Evolutionary conservation across 2,329 filamentous ascomycete genomes (phyloP).

Genomic region (Conoideocrella luteorostrata): DNA sequence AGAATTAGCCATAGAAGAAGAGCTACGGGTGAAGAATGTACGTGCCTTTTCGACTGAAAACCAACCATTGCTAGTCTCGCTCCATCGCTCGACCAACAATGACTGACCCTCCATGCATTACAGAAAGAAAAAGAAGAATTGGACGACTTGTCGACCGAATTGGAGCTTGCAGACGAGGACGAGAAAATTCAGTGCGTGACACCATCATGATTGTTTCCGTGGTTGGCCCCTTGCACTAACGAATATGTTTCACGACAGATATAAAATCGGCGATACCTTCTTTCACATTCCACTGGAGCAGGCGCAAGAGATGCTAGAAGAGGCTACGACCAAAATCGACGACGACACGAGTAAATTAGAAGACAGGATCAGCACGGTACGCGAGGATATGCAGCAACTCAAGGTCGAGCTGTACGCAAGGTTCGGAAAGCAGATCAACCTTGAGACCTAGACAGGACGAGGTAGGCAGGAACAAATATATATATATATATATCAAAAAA

Average conservation of each 20-base stretch:
- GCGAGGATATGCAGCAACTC: slow-evolving; percentile 81
- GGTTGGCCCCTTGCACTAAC: background rate
- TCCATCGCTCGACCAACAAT: no score
- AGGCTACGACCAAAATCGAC: slow-evolving; percentile 67
- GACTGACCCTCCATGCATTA: no score
- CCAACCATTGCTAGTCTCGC: no score
- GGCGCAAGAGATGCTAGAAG: slow-evolving; percentile 76
- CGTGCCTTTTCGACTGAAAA: no score
- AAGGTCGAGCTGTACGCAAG: slow-evolving; percentile 91
- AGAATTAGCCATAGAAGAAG: slow-evolving; percentile 70
- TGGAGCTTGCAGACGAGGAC: slow-evolving; percentile 93
- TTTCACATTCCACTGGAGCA: slow-evolving; percentile 78
- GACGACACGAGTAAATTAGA: slow-evolving; percentile 70
- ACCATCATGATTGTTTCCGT: background rate
- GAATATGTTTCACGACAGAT: slow-evolving; percentile 45
- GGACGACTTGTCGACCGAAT: slow-evolving; percentile 82
- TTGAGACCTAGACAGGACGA: slow-evolving; percentile 62
- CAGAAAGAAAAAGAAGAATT: slow-evolving; percentile 99
- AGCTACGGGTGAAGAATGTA: slow-evolving; percentile 74
- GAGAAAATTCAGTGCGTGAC: slow-evolving; percentile 75
- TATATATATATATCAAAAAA: background rate
- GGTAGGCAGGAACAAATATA: background rate
- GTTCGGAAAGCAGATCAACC: slow-evolving; percentile 94
- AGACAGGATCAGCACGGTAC: slow-evolving; percentile 65
- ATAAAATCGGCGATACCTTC: slow-evolving; percentile 96